A percentile compares a stretch with the other conserved stretches of the same genome.
phyloP scores from a whole-genome alignment of 2,329 filamentous ascomycete species.

The Periconia sp. region DNA sequence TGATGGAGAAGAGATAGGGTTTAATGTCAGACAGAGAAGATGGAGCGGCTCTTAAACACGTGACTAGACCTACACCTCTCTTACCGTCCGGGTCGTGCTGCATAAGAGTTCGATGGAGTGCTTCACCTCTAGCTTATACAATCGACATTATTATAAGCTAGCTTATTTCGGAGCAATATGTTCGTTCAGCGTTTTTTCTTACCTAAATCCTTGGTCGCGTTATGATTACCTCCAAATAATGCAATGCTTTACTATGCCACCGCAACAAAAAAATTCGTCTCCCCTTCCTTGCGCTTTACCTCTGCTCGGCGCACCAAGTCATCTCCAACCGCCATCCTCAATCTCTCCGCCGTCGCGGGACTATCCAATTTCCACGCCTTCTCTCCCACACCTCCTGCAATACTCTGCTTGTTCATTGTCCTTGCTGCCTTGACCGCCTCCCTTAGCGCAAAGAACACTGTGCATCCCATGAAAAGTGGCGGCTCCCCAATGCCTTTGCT shows the following conservation, averaged over 20 bases:
- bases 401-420: conserved; percentile 47
- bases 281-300: conserved; percentile 73
- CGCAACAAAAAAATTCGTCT: conserved; percentile 50
- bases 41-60: too few species aligned
- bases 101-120: too few species aligned
- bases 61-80: too few species aligned
- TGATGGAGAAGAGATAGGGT: too few species aligned
- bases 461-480: conserved; percentile 77
- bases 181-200: too few species aligned
- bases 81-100: too few species aligned
- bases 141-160: too few species aligned
- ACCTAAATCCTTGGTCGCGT: too few species aligned
- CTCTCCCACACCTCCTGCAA: conserved; percentile 61
- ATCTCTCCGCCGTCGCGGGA: conserved; percentile 82
- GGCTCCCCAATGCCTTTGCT: conserved; percentile 78
- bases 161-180: too few species aligned
- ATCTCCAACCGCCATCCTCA: conserved; percentile 78
- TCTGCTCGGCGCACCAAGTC: conserved; percentile 74
- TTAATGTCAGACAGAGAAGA: too few species aligned
- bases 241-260: conserved; percentile 29
- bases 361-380: conserved; percentile 64
- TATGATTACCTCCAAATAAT: too few species aligned
- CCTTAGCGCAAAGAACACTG: conserved; percentile 85
- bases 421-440: conserved; percentile 80
- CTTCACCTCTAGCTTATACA: too few species aligned